Percentiles rank a stretch among this genome's conserved stretches.
phyloP scores from a whole-genome alignment of 2,329 filamentous ascomycete genomes.

The Fusarium verrucosum region DNA sequence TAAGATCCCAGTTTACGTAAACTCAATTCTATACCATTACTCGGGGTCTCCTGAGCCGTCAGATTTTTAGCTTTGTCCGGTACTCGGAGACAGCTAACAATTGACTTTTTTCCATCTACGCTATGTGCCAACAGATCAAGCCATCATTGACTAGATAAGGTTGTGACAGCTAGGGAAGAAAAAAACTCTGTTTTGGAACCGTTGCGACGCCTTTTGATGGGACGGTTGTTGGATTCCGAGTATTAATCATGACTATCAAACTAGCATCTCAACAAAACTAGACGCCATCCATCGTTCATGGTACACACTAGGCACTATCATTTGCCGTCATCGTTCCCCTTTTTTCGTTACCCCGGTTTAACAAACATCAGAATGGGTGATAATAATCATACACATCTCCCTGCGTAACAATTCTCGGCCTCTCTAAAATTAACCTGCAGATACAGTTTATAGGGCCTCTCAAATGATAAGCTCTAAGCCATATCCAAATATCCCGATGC shows the following conservation, averaged over 20 bases:
- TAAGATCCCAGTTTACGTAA: constrained; percentile 22
- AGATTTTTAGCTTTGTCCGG: constrained; percentile 12
- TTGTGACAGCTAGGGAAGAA: constrained; percentile 12
- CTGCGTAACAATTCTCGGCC: neutral
- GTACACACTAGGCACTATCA: neutral
- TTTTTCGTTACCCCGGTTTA: constrained; percentile 8
- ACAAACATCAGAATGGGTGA: constrained; percentile 10
- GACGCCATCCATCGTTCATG: constrained; percentile 28
- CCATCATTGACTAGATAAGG: constrained; percentile 17
- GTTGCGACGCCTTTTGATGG: neutral
- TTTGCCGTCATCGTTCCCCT: constrained; percentile 14
- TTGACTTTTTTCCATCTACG: constrained; percentile 7
- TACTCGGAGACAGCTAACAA: constrained; percentile 15
- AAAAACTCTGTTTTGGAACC: constrained; percentile 17
- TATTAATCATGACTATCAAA: neutral
- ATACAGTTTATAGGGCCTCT: neutral
- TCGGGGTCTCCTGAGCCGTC: constrained; percentile 8
- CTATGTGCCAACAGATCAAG: neutral
- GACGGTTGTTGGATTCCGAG: neutral
- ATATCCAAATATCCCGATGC: constrained; percentile 51
- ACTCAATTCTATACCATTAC: constrained; percentile 20
- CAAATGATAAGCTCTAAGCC: constrained; percentile 25
- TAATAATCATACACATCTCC: constrained; percentile 30
- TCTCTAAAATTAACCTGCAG: neutral
- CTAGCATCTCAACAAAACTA: constrained; percentile 19